Base-by-base conservation (phyloP, 2,329 filamentous ascomycete species). In the Mariannaea elegans region DNA sequence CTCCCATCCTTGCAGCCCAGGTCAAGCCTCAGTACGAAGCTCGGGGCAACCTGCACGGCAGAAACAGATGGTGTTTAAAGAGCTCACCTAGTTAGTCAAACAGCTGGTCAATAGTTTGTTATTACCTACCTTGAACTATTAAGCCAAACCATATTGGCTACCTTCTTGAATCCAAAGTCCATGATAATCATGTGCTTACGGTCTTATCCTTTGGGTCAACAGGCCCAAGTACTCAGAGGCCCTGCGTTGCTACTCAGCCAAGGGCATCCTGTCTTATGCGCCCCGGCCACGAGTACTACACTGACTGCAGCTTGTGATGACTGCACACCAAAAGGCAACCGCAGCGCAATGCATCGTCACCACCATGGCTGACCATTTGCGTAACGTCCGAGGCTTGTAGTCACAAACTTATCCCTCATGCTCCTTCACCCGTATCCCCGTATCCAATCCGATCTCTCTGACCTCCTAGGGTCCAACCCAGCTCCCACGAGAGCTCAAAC, bases 351-450 rank as follows among this genome's bases (percentile, higher is more conserved):
- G 18, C 29, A 42, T 19, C 36, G 19, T 48, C 16, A 29, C 36
- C 48, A 52, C 18, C 36, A 47, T 38, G 14, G 36, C 18, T 44
- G 42, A 53, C 49, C 34, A 59, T 52, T 48, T 34, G 42, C 27
- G 56, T 41, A 59, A 53, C 49, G 56, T 42, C 36, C 49, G 56
- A 47, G 48, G 42, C n/a, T n/a, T 42, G 38, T 47, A 52, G n/a
- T 31, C 34, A 16, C 24, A 42, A 31, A 10, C 39, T 36, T 50
- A 31, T 47, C 47, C 23, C 42, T 18, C 36, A 16, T 39, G n/a
- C 16, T 7, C 16, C 16, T 19, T 14, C n/a, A 18, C 18, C 36
- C 16, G 36, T n/a, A 39, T 19, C 36, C 24, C 27, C 27, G 14
- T 21, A 18, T 36, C 45, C 46, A 18, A 44, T 45, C 27, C 32